Evolutionary conservation across 1,284 basidiomycete genomes (phyloP).

Genomic region (Sporisorium scitamineum): DNA sequence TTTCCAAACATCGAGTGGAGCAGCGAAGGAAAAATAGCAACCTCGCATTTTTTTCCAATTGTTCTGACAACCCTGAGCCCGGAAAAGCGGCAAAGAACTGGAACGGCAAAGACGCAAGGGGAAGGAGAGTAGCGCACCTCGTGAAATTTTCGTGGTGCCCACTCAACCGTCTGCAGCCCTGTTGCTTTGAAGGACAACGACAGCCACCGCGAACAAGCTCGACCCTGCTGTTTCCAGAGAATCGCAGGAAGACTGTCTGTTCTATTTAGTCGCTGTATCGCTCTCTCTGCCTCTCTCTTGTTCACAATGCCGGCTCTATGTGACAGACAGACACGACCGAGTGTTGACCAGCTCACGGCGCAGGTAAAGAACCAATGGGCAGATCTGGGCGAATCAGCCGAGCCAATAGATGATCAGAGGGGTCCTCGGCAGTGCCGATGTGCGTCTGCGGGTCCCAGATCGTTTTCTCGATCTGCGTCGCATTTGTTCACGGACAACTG

Average conservation of each 20-base stretch:
- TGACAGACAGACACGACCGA: background rate
- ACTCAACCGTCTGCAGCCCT: background rate
- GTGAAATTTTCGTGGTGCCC: background rate
- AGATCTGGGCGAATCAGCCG: background rate
- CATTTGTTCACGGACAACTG: slow-evolving; percentile 1
- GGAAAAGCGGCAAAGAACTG: background rate
- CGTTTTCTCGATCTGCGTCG: background rate
- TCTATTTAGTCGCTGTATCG: too few relatives aligned
- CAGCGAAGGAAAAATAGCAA: background rate
- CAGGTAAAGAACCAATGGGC: background rate
- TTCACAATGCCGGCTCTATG: background rate
- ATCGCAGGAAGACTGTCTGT: too few relatives aligned
- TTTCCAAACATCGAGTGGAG: slow-evolving; percentile 5
- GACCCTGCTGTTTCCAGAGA: too few relatives aligned
- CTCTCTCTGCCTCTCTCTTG: background rate
- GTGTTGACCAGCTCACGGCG: background rate
- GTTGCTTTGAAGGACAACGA: background rate
- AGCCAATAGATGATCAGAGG: background rate
- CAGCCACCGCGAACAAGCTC: too few relatives aligned
- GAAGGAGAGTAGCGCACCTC: background rate
- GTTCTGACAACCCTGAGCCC: background rate
- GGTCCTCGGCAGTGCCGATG: background rate
- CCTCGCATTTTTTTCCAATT: too few relatives aligned
- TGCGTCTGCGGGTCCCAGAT: slow-evolving; percentile 5
- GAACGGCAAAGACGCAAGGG: slow-evolving; percentile 9